phyloP scores from a whole-genome alignment of 352 stramenopile species.

The Pythium plurisporium region DNA sequence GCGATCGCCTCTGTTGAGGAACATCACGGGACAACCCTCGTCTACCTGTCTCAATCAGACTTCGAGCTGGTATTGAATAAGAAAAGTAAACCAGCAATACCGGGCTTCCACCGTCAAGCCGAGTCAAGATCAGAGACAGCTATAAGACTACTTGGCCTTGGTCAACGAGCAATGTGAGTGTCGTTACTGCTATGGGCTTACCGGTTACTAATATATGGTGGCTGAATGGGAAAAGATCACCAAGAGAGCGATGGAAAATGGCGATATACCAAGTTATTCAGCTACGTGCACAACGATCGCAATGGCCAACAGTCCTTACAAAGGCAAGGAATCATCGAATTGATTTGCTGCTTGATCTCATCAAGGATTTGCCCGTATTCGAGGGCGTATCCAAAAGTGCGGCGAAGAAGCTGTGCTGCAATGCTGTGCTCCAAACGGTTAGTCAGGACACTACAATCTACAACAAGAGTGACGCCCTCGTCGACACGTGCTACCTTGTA shows the following conservation, averaged over 20 bases:
- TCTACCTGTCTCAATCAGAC: conserved; percentile 20
- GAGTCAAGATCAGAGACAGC: background rate
- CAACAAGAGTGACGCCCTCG: conserved; percentile 20
- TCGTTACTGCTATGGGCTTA: too few relatives aligned
- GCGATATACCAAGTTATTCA: conserved; percentile 36
- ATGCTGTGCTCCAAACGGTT: conserved; percentile 29
- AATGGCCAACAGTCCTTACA: conserved; percentile 30
- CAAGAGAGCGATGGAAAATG: conserved; percentile 30
- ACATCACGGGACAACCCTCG: conserved; percentile 1
- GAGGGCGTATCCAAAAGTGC: conserved; percentile 20
- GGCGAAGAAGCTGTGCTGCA: conserved; percentile 28
- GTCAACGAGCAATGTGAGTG: conserved; percentile 10
- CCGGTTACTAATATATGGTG: too few relatives aligned
- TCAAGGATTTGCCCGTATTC: conserved; percentile 29
- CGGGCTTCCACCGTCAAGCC: background rate
- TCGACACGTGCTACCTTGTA: conserved; percentile 36
- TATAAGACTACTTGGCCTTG: conserved; percentile 13
- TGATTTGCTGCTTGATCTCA: conserved; percentile 32
- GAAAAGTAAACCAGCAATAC: background rate
- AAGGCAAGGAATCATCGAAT: conserved; percentile 31
- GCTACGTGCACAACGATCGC: conserved; percentile 25
- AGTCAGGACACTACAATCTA: conserved; percentile 29
- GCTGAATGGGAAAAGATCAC: too few relatives aligned
- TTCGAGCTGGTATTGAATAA: conserved; percentile 8
- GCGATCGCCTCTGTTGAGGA: conserved; percentile 15